Evolutionary conservation across 371 early-diverging fungal species (phyloP), one percentile per base, ranked within the genome.

Genomic region (Apophysomyces elegans): DNA sequence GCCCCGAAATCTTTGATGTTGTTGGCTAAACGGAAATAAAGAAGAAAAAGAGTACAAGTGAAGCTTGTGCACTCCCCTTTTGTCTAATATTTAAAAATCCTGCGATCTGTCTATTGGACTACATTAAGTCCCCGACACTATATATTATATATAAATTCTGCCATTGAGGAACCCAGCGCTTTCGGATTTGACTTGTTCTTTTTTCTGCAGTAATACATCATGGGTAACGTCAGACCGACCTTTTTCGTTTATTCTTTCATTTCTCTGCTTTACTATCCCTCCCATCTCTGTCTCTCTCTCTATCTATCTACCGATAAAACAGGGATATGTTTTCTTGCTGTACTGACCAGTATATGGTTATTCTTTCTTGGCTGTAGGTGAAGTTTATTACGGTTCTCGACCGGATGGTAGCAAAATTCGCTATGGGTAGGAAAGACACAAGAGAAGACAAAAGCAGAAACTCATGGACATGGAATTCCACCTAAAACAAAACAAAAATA

Each of bases 351-450:
- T 12, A 41, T 41, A 41, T 41, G 13, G 11, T 47, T 7, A 3
- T 18, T 3, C 43, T 14, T 18, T 18, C 21, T 9, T 21, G 21
- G 21, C 21, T 26, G 32, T 50, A 50, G 54, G 54, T 50, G 54
- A 50, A 50, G 54, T 50, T 18, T 50, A 50, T 21, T 50, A 50
- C 54, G 54, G 54, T 21, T 50, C 54, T n/a, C 54, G 54, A 18
- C 54, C 54, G 16, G 54, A 50, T 21, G 54, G 54, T 26, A 21
- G 35, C n/a, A 50, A 50, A 50, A 50, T 50, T 21, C 54, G 54
- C 21, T 50, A 50, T 11, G 54, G 54, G 54, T 50, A 50, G 1
- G 21, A 2, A 50, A 9, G 1, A 7, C 21, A 21, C 21, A 50
- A 8, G 7, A 21, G 32, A 26, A 26, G 32, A 26, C 32, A 26